Conservation (phyloP, 805 yeast species). For the Myxozyma neglecta region DNA sequence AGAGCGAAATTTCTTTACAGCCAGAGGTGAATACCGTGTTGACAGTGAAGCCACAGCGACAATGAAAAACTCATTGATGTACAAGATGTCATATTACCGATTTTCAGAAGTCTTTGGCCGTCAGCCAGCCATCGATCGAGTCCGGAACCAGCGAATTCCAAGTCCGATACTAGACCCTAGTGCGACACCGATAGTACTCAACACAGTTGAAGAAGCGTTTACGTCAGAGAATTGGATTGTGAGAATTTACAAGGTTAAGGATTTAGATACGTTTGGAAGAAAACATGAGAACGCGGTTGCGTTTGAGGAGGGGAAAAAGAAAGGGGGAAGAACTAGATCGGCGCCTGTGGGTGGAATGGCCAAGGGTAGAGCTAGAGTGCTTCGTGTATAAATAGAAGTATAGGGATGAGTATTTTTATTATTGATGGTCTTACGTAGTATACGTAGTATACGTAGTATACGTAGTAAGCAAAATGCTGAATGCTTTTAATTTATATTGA, state of each 20-base stretch:
- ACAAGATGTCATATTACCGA: conserved; percentile 89
- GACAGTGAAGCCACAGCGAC: conserved; percentile 78
- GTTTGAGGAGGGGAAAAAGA: conserved; percentile 28
- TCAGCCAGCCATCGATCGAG: conserved; percentile 73
- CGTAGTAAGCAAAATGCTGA: no score
- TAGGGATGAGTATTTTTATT: not conserved
- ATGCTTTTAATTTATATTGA: no score
- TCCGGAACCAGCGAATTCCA: conserved; percentile 77
- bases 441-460: no score
- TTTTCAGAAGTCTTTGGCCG: conserved; percentile 70
- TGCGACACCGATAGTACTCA: conserved; percentile 53
- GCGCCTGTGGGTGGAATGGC: conserved; percentile 10
- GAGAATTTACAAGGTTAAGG: conserved; percentile 88
- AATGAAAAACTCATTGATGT: conserved; percentile 88
- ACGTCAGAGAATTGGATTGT: conserved; percentile 97
- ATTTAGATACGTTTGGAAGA: conserved; percentile 83
- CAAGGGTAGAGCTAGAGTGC: conserved; percentile 21
- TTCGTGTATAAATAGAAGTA: conserved; percentile 1
- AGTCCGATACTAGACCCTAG: conserved; percentile 16
- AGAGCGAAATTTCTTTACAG: conserved; percentile 82
- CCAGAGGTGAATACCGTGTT: conserved; percentile 82
- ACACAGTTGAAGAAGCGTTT: conserved; percentile 87
- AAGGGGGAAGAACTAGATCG: conserved; percentile 3
- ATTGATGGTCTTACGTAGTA: not conserved
- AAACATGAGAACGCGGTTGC: conserved; percentile 40